Evolutionary conservation across 2,329 filamentous ascomycete species (phyloP), one percentile per base, ranked within the genome.

Genomic region (Hymenoscyphus occultus): DNA sequence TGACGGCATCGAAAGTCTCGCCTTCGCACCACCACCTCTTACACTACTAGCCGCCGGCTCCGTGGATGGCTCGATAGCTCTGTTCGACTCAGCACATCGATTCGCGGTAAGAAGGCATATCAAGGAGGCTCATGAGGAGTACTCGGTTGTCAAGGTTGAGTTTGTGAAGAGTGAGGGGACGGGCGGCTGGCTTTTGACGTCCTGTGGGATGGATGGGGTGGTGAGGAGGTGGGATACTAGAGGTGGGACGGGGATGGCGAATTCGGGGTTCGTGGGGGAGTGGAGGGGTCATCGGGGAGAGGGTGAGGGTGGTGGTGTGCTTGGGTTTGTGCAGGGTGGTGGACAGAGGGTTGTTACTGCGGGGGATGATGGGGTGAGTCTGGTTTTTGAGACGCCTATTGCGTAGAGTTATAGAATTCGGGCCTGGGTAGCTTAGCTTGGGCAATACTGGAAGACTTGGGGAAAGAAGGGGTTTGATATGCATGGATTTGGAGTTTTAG

Each of bases 221-320:
- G 86, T 99, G 22, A 84, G 92, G 73, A 83, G 93, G 66, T 99
- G 95, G 95, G 94, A 99, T 78, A 82, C 86, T 5, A 78, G 88
- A 56, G 89, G 88, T 63, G 88, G 89, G 7, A 90, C 87, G 1
- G 83, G 84, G 0, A 85, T 85, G 0, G 86, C 86, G 1, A 86
- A 83, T 9, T 86, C 87, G 61, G 93, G 92, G 0, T 79, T 96
- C 61, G 80, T 92, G 31, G 90, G 88, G 69, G 93, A 97, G 78
- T 98, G 93, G 93, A 92, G 84, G 77, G 95, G 95, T 0, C 95
- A 99, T 76, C 77, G 91, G 71, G 88, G 93, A 39, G 87, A 91
- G 74, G 90, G 92, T 13, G 92, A 95, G 79, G 89, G 92, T 28
- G 94, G 93, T 40, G 94, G 94, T 62, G 89, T 98, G 9, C 79